Evolutionary conservation across 164 flowering plant genomes (phyloP).

Genomic region (Vitis rupestris): DNA sequence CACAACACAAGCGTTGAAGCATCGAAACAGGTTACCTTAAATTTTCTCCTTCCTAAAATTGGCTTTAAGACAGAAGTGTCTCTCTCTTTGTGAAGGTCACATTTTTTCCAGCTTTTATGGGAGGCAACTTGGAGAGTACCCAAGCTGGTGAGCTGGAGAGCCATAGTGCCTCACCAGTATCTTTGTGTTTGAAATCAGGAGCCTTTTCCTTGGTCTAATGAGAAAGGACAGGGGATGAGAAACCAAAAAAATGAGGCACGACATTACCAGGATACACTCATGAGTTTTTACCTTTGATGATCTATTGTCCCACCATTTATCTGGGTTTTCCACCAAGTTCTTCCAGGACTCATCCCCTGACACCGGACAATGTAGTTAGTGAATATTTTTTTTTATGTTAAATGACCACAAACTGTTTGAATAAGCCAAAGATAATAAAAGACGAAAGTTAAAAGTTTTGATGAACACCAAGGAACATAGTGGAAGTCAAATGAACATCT

Average conservation of each 20-base stretch:
- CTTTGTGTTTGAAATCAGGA: slow-evolving; percentile 74
- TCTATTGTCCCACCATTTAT: slow-evolving; percentile 81
- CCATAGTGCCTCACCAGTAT: slow-evolving; percentile 58
- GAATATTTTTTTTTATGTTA: background rate
- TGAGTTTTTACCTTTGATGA: slow-evolving; percentile 35
- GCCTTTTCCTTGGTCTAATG: slow-evolving; percentile 21
- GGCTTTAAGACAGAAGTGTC: no score
- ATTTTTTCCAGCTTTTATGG: slow-evolving; percentile 16
- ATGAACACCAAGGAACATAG: no score
- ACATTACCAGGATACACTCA: background rate
- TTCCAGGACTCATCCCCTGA: slow-evolving; percentile 55
- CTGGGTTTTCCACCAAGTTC: slow-evolving; percentile 54
- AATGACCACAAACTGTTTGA: no score
- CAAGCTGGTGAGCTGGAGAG: slow-evolving; percentile 41
- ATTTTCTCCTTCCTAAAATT: no score
- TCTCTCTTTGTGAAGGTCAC: background rate
- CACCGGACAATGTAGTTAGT: background rate
- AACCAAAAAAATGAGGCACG: background rate
- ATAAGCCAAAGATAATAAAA: no score
- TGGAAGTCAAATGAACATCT: no score
- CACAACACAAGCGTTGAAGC: no score
- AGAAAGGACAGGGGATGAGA: background rate
- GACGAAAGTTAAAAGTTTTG: no score
- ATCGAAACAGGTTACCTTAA: no score
- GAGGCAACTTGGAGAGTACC: slow-evolving; percentile 52